A percentile compares a stretch with the other conserved stretches of the same genome.
Conservation (phyloP, 2,329 filamentous ascomycete genomes). For the Phialophora chinensis region DNA sequence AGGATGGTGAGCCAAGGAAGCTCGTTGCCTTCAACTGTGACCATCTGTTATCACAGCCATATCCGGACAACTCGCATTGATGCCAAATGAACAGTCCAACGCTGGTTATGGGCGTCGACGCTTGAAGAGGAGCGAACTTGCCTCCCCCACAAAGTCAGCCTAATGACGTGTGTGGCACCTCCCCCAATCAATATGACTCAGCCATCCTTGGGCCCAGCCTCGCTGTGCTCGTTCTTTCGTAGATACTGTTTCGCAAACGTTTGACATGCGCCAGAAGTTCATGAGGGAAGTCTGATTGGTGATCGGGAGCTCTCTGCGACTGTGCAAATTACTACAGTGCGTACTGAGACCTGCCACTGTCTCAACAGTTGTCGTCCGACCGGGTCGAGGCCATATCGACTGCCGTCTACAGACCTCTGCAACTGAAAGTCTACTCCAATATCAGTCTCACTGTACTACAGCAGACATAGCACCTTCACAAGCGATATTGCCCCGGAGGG, state of each 20-base stretch:
- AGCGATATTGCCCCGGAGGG: too few species aligned
- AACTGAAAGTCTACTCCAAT: too few species aligned
- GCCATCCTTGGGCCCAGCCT: not conserved
- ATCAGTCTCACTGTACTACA: too few species aligned
- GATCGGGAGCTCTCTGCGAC: not conserved
- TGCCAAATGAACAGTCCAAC: not conserved
- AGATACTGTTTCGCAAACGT: not conserved
- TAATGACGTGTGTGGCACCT: conserved; percentile 20
- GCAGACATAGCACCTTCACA: too few species aligned
- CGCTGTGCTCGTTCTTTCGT: not conserved
- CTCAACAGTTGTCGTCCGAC: not conserved
- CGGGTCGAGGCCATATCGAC: too few species aligned
- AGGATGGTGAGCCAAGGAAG: not conserved
- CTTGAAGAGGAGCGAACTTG: not conserved
- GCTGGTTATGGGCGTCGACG: not conserved
- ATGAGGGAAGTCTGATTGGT: not conserved
- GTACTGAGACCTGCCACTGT: not conserved
- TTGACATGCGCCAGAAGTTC: not conserved
- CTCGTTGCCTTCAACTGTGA: not conserved
- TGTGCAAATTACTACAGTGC: not conserved
- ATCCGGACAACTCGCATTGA: not conserved
- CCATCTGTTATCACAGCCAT: not conserved
- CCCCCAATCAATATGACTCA: conserved; percentile 8
- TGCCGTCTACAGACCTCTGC: too few species aligned
- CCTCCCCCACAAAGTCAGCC: conserved; percentile 24